Evolutionary conservation across 2,329 filamentous ascomycete species (phyloP).

Genomic region (Epichloe scottii): DNA sequence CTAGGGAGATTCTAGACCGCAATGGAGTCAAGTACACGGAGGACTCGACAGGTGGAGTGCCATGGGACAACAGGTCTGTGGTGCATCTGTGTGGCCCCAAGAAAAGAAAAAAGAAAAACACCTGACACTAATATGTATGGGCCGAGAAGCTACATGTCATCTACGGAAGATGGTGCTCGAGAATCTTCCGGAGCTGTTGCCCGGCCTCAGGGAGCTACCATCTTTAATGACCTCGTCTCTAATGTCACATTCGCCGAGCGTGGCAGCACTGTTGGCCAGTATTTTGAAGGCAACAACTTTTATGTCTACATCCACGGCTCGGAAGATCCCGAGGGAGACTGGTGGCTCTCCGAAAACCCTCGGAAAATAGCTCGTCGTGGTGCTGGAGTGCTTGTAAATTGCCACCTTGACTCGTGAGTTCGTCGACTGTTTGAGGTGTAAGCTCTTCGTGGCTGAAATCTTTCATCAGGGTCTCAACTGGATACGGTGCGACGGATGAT

Average conservation of each 20-base stretch:
- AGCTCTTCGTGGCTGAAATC: neutral
- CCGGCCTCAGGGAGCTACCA: slow-evolving; percentile 32
- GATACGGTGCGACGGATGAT: slow-evolving; percentile 87
- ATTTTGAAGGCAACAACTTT: slow-evolving; percentile 89
- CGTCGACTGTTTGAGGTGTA: neutral
- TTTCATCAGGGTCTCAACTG: slow-evolving; percentile 71
- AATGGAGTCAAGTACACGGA: slow-evolving; percentile 40
- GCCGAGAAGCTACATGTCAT: neutral
- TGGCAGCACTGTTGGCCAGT: slow-evolving; percentile 36
- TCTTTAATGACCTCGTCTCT: slow-evolving; percentile 68
- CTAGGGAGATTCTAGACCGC: slow-evolving; percentile 54
- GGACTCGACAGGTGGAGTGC: slow-evolving; percentile 23
- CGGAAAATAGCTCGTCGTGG: slow-evolving; percentile 39
- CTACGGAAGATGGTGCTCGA: neutral
- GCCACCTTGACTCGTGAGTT: slow-evolving; percentile 68
- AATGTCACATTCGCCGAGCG: slow-evolving; percentile 54
- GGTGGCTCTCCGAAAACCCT: slow-evolving; percentile 47
- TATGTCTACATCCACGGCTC: slow-evolving; percentile 81
- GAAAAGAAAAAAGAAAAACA: neutral
- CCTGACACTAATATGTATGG: neutral
- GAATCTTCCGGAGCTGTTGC: neutral
- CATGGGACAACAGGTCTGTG: slow-evolving; percentile 10
- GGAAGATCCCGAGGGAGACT: slow-evolving; percentile 58
- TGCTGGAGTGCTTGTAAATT: slow-evolving; percentile 82
- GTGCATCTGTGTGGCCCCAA: too few relatives aligned